Conservation (phyloP, 31 red algal genomes). For the Asparagopsis taxiformis region DNA sequence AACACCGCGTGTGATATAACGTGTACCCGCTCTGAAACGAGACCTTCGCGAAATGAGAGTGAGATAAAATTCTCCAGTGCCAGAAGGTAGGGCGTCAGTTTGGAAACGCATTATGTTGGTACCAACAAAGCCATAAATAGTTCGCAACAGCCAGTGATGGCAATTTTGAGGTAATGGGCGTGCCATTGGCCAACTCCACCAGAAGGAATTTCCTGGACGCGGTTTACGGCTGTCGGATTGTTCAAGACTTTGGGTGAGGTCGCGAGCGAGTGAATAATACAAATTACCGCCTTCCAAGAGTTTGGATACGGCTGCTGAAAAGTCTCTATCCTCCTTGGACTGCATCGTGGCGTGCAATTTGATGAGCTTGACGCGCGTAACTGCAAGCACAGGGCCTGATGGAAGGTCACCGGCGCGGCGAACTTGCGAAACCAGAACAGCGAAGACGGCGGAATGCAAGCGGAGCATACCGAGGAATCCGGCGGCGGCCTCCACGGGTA, state of each 20-base stretch:
- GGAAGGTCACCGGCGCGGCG: constrained; percentile 60
- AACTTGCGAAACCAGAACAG: constrained; percentile 65
- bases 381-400: constrained; percentile 23
- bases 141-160: constrained; percentile 56
- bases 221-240: constrained; percentile 2
- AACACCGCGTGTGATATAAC: constrained; percentile 84
- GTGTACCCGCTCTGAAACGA: constrained; percentile 72
- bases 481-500: constrained; percentile 75
- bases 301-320: constrained; percentile 62
- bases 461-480: constrained; percentile 70
- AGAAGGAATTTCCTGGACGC: constrained; percentile 52
- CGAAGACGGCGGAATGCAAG: constrained; percentile 61
- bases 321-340: constrained; percentile 67
- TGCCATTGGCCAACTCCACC: constrained; percentile 66
- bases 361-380: constrained; percentile 56
- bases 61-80: constrained; percentile 39
- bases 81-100: constrained; percentile 14
- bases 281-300: constrained; percentile 80
- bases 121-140: constrained; percentile 86
- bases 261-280: constrained; percentile 58
- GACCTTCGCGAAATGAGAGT: constrained; percentile 79
- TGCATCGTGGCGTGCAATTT: constrained; percentile 41
- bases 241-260: constrained; percentile 59
- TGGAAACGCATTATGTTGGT: constrained; percentile 61
- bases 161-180: background rate